Evolutionary conservation across 2,329 filamentous ascomycete genomes (phyloP), one percentile per base, ranked within the genome.

Genomic region (Trichoderma guizhouense): DNA sequence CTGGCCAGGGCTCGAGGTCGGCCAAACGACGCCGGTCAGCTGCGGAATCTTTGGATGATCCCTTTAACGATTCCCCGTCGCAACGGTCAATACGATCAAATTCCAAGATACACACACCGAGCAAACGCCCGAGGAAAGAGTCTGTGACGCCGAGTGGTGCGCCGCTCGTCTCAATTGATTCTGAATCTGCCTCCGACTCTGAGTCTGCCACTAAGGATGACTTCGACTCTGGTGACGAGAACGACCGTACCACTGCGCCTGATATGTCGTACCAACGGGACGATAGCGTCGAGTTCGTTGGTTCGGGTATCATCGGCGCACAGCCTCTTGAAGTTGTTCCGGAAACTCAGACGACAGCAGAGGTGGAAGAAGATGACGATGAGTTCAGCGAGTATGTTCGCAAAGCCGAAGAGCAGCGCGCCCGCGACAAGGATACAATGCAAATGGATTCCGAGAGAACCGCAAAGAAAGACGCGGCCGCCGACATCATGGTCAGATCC

Each of bases 401-500:
- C 73, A 81, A 79, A 57, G 86, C 86, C 3, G 77, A 79, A 58
- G 75, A 78, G 61, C 79, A 78, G 47, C 80, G 63, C 76, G 81
- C 74, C 18, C 76, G 74, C 57, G 74, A 77, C 34, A 71, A 75
- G 32, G 78, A 79, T 28, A 63, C 77, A 14, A 69, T 76, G 3
- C 64, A 73, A 6, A 67, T 72, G 11, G 73, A 55, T 7, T 68
- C 68, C 2, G 72, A 73, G 21, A 75, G 71, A 12, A 72, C 72
- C 26, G 71, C 71, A 21, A 78, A 77, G 71, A 79, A 78, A 72
- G 76, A 77, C 21, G 55, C 80, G 24, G 57, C 80, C n/a, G 39
- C 66, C n/a, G 73, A 79, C 3, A 78, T 84, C 34, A 74, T 79
- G 71, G 76, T 98, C 74, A 87, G 86, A 0, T 93, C 94, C 0